Percentiles rank a stretch among this genome's conserved stretches.
Conservation (phyloP, 495 filamentous ascomycete species). For the Penicillium longicatenatum region DNA sequence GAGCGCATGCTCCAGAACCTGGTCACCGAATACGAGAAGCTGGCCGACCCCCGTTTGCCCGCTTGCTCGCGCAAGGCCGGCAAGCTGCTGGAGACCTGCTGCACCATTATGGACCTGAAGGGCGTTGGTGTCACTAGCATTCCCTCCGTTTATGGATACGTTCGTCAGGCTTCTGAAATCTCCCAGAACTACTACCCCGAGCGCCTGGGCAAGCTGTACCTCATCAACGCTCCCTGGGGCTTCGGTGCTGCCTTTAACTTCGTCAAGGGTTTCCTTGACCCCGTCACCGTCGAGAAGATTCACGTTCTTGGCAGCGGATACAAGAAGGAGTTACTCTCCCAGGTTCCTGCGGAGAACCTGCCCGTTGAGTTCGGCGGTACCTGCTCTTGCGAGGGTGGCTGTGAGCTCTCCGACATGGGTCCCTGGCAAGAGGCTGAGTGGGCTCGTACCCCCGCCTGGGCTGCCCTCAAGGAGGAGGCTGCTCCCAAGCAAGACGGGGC, state of each 20-base stretch:
- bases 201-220: constrained; percentile 82
- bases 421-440: constrained; percentile 87
- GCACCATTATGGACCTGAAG: constrained; percentile 95
- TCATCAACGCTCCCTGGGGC: constrained; percentile 97
- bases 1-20: constrained; percentile 96
- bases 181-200: constrained; percentile 99
- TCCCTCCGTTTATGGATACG: constrained; percentile 80
- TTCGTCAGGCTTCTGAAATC: constrained; percentile 76
- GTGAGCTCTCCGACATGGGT: constrained; percentile 82
- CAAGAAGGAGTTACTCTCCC: constrained; percentile 76
- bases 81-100: constrained; percentile 91
- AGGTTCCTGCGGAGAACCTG: constrained; percentile 89
- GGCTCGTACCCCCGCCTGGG: constrained; percentile 71
- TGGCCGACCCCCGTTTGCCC: constrained; percentile 88
- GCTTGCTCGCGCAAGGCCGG: constrained; percentile 94
- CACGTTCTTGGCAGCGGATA: constrained; percentile 82
- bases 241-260: constrained; percentile 81
- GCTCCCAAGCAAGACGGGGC: constrained; percentile 22
- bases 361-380: constrained; percentile 82
- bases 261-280: constrained; percentile 91
- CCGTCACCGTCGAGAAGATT: constrained; percentile 95
- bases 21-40: constrained; percentile 94
- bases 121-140: constrained; percentile 83
- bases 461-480: constrained; percentile 37
- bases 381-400: constrained; percentile 83